Conservation (phyloP, 2,329 filamentous ascomycete genomes). For the Aureobasidium vineae region DNA sequence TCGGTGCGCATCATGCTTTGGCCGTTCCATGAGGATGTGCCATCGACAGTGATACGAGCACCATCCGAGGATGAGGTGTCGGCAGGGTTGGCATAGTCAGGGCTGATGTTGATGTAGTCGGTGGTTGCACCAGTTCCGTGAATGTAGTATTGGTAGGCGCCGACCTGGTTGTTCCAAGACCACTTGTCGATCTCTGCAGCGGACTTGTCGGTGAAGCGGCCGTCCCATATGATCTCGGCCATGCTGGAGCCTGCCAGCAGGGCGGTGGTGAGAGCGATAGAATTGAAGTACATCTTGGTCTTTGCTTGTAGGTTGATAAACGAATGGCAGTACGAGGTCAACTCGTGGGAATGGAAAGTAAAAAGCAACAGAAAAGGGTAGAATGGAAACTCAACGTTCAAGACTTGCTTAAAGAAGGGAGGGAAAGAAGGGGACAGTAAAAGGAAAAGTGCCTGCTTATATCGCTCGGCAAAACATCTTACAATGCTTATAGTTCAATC, state of each 20-base stretch:
- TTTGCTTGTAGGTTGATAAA: neutral
- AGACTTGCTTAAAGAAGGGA: neutral
- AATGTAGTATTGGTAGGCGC: conserved; percentile 73
- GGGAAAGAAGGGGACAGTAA: neutral
- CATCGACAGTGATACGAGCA: conserved; percentile 64
- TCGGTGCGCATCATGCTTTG: conserved; percentile 71
- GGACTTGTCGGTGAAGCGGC: conserved; percentile 61
- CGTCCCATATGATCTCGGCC: conserved; percentile 60
- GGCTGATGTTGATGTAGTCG: conserved; percentile 61
- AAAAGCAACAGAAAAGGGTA: neutral
- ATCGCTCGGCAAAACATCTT: neutral
- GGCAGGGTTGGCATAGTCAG: conserved; percentile 63
- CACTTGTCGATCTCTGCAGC: conserved; percentile 57
- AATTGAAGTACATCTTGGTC: conserved; percentile 11
- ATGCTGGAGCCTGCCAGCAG: conserved; percentile 31
- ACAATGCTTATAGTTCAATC: conserved; percentile 10
- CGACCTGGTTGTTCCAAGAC: conserved; percentile 55
- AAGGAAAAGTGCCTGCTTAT: neutral
- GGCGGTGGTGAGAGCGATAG: conserved; percentile 27
- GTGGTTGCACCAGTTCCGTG: conserved; percentile 59
- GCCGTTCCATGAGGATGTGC: conserved; percentile 67
- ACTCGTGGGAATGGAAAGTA: neutral
- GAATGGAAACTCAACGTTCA: neutral
- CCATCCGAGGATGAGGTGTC: conserved; percentile 63
- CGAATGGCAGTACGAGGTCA: conserved; percentile 20